Base-by-base conservation (phyloP, 2,329 filamentous ascomycete genomes). In the Fusarium brevicatenulatum region DNA sequence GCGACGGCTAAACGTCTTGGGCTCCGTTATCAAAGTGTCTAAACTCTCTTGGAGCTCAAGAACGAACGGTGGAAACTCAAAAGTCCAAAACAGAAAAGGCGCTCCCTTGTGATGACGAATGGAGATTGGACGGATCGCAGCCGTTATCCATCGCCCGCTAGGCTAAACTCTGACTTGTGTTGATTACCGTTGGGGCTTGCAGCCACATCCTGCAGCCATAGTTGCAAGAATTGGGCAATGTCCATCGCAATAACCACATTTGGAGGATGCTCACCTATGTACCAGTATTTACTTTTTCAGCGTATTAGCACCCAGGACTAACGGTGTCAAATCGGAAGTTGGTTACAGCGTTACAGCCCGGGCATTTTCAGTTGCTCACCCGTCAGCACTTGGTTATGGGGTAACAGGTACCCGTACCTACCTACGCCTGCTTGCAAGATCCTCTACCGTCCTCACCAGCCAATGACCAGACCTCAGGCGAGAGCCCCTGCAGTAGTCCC, bases 11-110 rank as follows among this genome's bases (percentile, higher is more conserved):
- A 55, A 58, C 49, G 49, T 57, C 70, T 63, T 58, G 50, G 47
- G 54, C 42, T 55, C 47, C 54, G 43, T 69, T 58, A 37, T 50
- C 19, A 53, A 39, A 39, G 23, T 34, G 54, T 72, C 67, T 47
- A 57, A 68, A 58, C 58, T 57, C 56, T 40, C 32, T 65, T 58
- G 23, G 58, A 71, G 47, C 47, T 58, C n/a, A 37, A 62, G 42
- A 52, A 57, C 25, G 42, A 46, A 65, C 42, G 52, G 62, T 30
- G 40, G 61, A 73, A 76, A 75, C 71, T 76, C 66, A 73, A 76
- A 71, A 50, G 18, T 47, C 47, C 43, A 73, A 68, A 68, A 50
- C 55, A 70, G 70, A 61, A 67, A 16, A 39, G 70, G 23, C 64
- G 55, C 46, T 39, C 50, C 30, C 23, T 37, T 42, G 7, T 23